These are phyloP conservation scores for Wickerhamiella domercqiae DNA, from an alignment of 805 yeast species.

Conservation along the genomic window DNA sequence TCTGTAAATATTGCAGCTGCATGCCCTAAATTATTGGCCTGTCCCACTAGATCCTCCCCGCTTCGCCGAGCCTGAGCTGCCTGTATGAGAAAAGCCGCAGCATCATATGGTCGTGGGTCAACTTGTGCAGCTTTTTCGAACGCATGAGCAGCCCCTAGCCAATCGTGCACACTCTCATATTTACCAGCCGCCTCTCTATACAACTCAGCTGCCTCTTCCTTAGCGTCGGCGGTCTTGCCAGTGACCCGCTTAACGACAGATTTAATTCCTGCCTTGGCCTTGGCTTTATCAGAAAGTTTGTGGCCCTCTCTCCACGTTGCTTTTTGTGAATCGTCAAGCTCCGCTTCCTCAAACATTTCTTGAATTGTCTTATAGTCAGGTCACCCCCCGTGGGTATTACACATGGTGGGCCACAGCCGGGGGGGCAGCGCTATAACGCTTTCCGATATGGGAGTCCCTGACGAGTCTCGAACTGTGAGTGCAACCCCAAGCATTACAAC, in stretches of 20 bases:
- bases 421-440: background rate
- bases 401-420: background rate
- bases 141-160: constrained; percentile 10
- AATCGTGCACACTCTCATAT: constrained; percentile 5
- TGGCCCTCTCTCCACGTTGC: background rate
- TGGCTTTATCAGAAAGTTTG: background rate
- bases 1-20: constrained; percentile 9
- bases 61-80: constrained; percentile 11
- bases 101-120: constrained; percentile 7
- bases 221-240: background rate
- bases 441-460: too few relatives aligned
- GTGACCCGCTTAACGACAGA: background rate
- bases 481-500: background rate
- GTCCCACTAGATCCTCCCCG: constrained; percentile 7
- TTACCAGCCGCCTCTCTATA: constrained; percentile 9
- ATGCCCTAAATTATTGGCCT: constrained; percentile 6
- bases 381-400: too few relatives aligned
- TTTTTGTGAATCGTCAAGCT: background rate
- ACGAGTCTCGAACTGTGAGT: background rate
- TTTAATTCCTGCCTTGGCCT: background rate
- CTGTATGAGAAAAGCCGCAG: constrained; percentile 9
- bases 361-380: too few relatives aligned
- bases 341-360: too few relatives aligned
- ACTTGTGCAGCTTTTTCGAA: constrained; percentile 7
- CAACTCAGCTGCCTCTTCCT: constrained; percentile 9